These are phyloP conservation scores for Saccharomyces hybrid DNA, from an alignment of 1,139 yeast species.

Conservation along the genomic window DNA sequence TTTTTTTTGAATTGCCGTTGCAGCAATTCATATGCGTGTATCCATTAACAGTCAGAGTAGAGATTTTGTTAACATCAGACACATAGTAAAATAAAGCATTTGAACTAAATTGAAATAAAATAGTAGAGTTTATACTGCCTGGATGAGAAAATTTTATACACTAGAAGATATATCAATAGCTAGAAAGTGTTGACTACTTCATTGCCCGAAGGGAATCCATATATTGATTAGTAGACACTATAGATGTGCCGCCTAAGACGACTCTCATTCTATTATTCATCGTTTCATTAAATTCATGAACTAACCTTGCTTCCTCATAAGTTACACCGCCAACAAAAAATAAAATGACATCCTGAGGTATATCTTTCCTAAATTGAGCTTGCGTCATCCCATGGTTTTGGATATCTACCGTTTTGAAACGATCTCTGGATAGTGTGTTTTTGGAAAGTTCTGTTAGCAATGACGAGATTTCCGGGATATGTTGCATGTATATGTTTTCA, in stretches of 20 bases:
- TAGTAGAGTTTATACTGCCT: neutral
- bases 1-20: no score
- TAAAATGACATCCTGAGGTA: slow-evolving; percentile 70
- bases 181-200: neutral
- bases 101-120: no score
- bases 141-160: neutral
- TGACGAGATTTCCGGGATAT: slow-evolving; percentile 63
- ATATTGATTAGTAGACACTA: slow-evolving; percentile 55
- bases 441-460: slow-evolving; percentile 44
- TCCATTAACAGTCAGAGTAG: no score
- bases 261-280: slow-evolving; percentile 44
- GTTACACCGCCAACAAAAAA: slow-evolving; percentile 89
- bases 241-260: slow-evolving; percentile 74
- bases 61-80: no score
- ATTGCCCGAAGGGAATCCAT: slow-evolving; percentile 29
- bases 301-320: slow-evolving; percentile 81
- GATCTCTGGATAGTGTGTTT: slow-evolving; percentile 42
- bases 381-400: neutral
- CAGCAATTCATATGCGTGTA: no score
- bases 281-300: slow-evolving; percentile 58
- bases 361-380: slow-evolving; percentile 16
- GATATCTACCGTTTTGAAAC: slow-evolving; percentile 38
- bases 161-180: neutral
- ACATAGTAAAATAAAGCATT: no score
- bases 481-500: slow-evolving; percentile 61